Percentiles rank a stretch among this genome's conserved stretches.
These are phyloP conservation scores for Phytophthora fragariae DNA, from an alignment of 352 stramenopile species.

Conservation along the genomic window DNA sequence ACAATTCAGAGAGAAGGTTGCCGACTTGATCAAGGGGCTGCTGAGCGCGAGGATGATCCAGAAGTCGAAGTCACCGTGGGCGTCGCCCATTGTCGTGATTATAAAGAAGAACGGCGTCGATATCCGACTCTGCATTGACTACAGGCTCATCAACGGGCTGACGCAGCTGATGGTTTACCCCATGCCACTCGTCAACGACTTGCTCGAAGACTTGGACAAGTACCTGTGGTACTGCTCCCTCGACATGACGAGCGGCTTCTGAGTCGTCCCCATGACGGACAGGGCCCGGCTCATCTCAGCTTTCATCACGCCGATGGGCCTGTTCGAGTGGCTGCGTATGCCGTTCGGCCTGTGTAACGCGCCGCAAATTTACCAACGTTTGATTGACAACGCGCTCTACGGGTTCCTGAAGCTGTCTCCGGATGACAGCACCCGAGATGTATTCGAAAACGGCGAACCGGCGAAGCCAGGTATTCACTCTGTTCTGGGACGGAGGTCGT, in stretches of 20 bases:
- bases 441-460: not conserved
- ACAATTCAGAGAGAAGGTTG: too few relatives aligned
- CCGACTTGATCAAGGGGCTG: too few relatives aligned
- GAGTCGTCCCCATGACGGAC: slow-evolving; percentile 27
- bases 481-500: too few relatives aligned
- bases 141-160: too few relatives aligned
- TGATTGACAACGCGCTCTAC: slow-evolving; percentile 37
- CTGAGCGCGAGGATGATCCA: too few relatives aligned
- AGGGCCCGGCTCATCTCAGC: slow-evolving; percentile 24
- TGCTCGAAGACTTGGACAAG: slow-evolving; percentile 21
- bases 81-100: slow-evolving; percentile 30
- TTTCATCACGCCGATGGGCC: slow-evolving; percentile 30
- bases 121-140: too few relatives aligned
- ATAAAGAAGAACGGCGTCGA: slow-evolving; percentile 25
- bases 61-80: slow-evolving; percentile 11
- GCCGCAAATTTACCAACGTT: slow-evolving; percentile 35
- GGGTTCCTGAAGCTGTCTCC: not conserved
- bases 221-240: slow-evolving; percentile 29
- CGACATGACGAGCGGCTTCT: slow-evolving; percentile 34
- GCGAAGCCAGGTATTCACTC: too few relatives aligned
- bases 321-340: slow-evolving; percentile 37
- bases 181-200: too few relatives aligned
- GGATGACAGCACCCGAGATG: not conserved
- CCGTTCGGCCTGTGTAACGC: slow-evolving; percentile 32
- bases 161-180: too few relatives aligned